Evolutionary conservation across 306 rosid species (phyloP), one percentile per base, ranked within the genome.

Genomic region (Lablab purpureus): DNA sequence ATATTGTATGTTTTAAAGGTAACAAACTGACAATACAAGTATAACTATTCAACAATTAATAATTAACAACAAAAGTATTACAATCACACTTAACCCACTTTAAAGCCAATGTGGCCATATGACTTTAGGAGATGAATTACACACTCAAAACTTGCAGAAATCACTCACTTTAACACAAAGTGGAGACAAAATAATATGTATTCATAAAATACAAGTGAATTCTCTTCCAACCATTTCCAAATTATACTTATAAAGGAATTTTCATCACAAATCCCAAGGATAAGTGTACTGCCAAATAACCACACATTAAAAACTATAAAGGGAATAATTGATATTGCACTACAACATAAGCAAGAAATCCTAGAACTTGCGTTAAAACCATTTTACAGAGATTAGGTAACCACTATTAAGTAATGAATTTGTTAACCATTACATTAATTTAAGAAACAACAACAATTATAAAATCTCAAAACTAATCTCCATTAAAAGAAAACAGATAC

Each of bases 1-100:
- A 62, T 17, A 50, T 32, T 82, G 41, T 50, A 58, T 68, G 49
- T 52, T 40, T 85, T 41, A 30, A 67, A 52, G 71, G 71, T 62
- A 75, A 66, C 36, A 40, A 40, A 10, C 45, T 40, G 11, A 40
- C 45, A 62, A 67, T 23, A 55, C 1, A 5, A 58, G 32, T 43
- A 41, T 30, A 69, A 75, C 49, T 59, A 78, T 65, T 43, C 66
- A 67, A 54, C 51, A 65, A 40, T 25, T 55, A 30, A 30, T 27
- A 27, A 27, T 27, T 9, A 69, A 43, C 56, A 64, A 72, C 21
- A 65, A 74, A 72, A 43, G 50, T n/a, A 62, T 11, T 21, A 62
- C 32, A 68, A 36, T 55, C 68, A 30, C 17, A 13, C 27, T 37
- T 19, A 6, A 27, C 71, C 71, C n/a, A 68, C n/a, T 69, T 62